Percentiles rank a stretch among this genome's conserved stretches.
Evolutionary conservation across 768 basidiomycete species (phyloP).

Genomic region (Suillus cothurnatus): DNA sequence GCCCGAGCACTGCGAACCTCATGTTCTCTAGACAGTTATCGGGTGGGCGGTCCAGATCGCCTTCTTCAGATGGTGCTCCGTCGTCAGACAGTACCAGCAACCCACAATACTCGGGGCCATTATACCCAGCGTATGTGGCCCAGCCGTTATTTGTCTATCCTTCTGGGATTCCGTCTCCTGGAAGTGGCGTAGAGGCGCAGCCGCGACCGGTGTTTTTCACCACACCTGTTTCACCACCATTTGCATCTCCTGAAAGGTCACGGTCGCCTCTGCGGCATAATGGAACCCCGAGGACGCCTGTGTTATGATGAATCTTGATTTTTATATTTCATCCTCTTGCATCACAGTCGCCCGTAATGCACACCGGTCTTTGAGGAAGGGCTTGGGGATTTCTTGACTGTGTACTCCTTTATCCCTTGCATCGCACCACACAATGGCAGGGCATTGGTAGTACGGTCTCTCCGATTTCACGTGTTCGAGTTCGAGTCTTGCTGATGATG

Average conservation of each 20-base stretch:
- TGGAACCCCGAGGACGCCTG: constrained; percentile 1
- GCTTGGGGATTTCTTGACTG: background rate
- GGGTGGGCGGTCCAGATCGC: constrained; percentile 26
- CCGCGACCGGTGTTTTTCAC: constrained; percentile 8
- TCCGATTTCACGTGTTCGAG: background rate
- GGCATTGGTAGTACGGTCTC: background rate
- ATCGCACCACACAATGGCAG: background rate
- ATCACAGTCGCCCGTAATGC: background rate
- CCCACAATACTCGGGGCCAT: constrained; percentile 14
- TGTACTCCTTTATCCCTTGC: background rate
- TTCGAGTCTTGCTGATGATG: background rate
- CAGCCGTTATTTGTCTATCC: constrained; percentile 33
- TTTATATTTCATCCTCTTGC: background rate
- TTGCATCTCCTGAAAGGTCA: constrained; percentile 1
- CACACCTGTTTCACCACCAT: constrained; percentile 1
- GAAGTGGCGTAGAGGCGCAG: constrained; percentile 7
- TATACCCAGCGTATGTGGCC: constrained; percentile 32
- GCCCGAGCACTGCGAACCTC: constrained; percentile 30
- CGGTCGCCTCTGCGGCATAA: constrained; percentile 2
- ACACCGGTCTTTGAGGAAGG: background rate
- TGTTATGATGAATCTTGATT: background rate
- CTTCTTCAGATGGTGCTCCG: constrained; percentile 31
- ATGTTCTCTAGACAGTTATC: constrained; percentile 26
- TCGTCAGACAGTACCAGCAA: constrained; percentile 37
- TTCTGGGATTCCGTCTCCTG: constrained; percentile 32